phyloP scores from a whole-genome alignment of 495 filamentous ascomycete species.

The Penicillium maclennaniae region DNA sequence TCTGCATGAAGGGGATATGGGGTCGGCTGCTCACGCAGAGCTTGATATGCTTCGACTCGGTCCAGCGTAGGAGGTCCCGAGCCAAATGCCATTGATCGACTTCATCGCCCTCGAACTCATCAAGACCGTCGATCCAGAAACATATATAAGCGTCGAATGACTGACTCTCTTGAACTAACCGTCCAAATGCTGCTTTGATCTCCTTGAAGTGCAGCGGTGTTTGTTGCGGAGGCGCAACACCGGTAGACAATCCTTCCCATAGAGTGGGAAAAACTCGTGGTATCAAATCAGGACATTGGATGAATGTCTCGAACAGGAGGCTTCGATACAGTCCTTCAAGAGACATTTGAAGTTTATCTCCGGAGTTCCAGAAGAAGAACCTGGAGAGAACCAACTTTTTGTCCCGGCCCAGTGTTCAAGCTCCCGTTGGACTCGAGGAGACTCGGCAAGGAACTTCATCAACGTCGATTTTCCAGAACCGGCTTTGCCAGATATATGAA shows the following conservation, averaged over 20 bases:
- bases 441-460: slow-evolving; percentile 35
- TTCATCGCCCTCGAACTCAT: slow-evolving; percentile 35
- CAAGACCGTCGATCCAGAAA: slow-evolving; percentile 49
- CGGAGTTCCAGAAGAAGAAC: slow-evolving; percentile 48
- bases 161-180: not conserved
- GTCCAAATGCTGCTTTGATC: slow-evolving; percentile 9
- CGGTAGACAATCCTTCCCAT: not conserved
- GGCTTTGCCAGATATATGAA: slow-evolving; percentile 37
- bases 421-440: slow-evolving; percentile 10
- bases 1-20: slow-evolving; percentile 41
- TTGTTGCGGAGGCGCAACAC: too few species aligned
- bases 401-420: slow-evolving; percentile 26
- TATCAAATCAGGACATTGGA: slow-evolving; percentile 30
- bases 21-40: slow-evolving; percentile 50
- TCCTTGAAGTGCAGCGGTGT: slow-evolving; percentile 1
- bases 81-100: slow-evolving; percentile 13
- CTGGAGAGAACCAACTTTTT: slow-evolving; percentile 30
- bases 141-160: slow-evolving; percentile 24
- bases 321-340: slow-evolving; percentile 41
- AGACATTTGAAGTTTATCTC: slow-evolving; percentile 35
- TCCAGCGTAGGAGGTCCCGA: not conserved
- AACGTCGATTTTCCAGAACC: slow-evolving; percentile 47
- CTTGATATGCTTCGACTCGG: slow-evolving; percentile 27
- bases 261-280: slow-evolving; percentile 11
- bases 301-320: slow-evolving; percentile 37